Evolutionary conservation across 768 basidiomycete species (phyloP).

Genomic region (Collybia mongolica): DNA sequence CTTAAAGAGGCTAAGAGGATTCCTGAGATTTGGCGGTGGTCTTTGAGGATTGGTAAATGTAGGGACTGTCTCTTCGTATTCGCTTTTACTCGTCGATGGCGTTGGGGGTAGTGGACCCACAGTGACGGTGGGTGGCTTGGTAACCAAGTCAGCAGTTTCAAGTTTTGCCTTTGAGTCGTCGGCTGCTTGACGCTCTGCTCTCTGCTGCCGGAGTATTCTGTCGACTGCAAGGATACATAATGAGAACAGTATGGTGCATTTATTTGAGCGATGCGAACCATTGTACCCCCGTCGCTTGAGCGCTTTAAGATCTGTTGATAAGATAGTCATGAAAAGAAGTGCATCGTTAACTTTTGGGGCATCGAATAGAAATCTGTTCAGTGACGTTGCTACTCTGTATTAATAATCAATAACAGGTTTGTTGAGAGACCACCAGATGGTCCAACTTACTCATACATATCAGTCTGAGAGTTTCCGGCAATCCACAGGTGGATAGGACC

Average conservation of each 20-base stretch:
- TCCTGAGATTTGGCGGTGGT: conserved; percentile 5
- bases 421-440: neutral
- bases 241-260: neutral
- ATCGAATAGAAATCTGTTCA: conserved; percentile 79
- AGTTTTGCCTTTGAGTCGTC: conserved; percentile 44
- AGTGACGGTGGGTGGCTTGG: conserved; percentile 16
- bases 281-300: conserved; percentile 85
- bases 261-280: conserved; percentile 36
- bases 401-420: conserved; percentile 3
- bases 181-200: conserved; percentile 57
- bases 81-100: too few species aligned
- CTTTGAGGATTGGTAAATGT: too few species aligned
- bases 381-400: conserved; percentile 77
- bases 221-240: conserved; percentile 57
- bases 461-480: conserved; percentile 69
- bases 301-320: conserved; percentile 85
- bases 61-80: too few species aligned
- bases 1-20: conserved; percentile 6
- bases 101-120: conserved; percentile 10
- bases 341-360: conserved; percentile 83
- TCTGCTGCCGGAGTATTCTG: conserved; percentile 84
- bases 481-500: conserved; percentile 77
- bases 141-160: conserved; percentile 27
- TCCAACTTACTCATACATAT: conserved; percentile 86
- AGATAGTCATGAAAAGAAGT: conserved; percentile 87